Conservation (phyloP, 2,329 filamentous ascomycete species). For the Ophiostoma novo-ulmi region DNA sequence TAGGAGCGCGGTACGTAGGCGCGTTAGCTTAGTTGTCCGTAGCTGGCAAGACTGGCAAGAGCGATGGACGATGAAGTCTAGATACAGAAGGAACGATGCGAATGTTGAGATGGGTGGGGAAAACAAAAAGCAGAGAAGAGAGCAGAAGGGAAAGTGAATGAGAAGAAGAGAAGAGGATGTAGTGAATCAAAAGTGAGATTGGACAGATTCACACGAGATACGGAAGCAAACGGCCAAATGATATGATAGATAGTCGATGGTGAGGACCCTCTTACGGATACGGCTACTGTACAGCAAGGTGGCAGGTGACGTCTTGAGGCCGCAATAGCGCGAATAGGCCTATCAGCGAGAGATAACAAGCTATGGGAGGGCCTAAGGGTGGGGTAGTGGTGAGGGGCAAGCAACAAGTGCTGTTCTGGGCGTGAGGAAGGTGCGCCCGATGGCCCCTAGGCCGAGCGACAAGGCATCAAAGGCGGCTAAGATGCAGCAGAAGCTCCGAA, state of each 20-base stretch:
- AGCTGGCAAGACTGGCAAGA: background rate
- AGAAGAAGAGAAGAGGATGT: background rate
- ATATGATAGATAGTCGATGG: background rate
- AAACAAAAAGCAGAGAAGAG: background rate
- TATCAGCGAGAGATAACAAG: slow-evolving; percentile 21
- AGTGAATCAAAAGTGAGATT: slow-evolving; percentile 4
- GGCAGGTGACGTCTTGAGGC: slow-evolving; percentile 24
- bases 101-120: background rate
- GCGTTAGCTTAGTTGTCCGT: background rate
- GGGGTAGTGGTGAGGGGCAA: slow-evolving; percentile 24
- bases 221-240: background rate
- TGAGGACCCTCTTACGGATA: slow-evolving; percentile 18
- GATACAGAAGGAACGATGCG: background rate
- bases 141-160: background rate
- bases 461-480: background rate
- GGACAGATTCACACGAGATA: background rate
- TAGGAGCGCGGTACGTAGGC: slow-evolving; percentile 1
- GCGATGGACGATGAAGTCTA: background rate
- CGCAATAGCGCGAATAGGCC: slow-evolving; percentile 21
- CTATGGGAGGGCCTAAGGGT: slow-evolving; percentile 15
- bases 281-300: slow-evolving; percentile 17
- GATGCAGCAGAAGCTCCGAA: slow-evolving; percentile 11
- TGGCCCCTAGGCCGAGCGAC: background rate
- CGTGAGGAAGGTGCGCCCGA: slow-evolving; percentile 18
- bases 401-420: slow-evolving; percentile 13